Conservation (phyloP, 441 rosid species). For the Gossypium davidsonii region DNA sequence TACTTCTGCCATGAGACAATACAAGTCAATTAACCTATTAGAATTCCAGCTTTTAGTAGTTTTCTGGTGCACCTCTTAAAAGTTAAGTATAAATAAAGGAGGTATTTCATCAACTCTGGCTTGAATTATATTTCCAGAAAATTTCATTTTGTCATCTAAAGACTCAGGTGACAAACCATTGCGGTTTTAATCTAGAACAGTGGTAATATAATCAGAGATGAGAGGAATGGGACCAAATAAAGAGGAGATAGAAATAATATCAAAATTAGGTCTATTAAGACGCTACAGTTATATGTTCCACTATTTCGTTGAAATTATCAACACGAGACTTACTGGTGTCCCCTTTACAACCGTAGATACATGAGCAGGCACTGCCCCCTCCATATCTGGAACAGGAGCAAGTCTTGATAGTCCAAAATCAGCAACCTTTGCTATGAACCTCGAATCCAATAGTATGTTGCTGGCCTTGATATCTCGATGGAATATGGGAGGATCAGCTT, state of each 20-base stretch:
- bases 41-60: not conserved
- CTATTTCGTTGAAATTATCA: not conserved
- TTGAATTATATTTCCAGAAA: not conserved
- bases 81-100: not conserved
- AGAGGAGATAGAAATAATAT: not conserved
- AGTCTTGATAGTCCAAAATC: conserved; percentile 96
- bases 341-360: conserved; percentile 96
- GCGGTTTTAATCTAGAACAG: not conserved
- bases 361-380: conserved; percentile 65
- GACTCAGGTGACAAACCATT: not conserved
- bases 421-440: conserved; percentile 77
- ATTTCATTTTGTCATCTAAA: not conserved
- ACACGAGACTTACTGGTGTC: conserved; percentile 60
- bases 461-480: conserved; percentile 96
- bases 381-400: conserved; percentile 81
- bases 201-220: not conserved
- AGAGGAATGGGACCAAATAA: not conserved
- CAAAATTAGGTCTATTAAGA: not conserved
- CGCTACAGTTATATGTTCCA: not conserved
- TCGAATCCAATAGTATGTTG: conserved; percentile 76
- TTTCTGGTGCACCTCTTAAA: not conserved
- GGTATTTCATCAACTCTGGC: not conserved
- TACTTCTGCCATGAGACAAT: not conserved
- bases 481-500: conserved; percentile 93
- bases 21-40: not conserved